phyloP scores from a whole-genome alignment of 2,329 filamentous ascomycete species.

The Pseudocercospora fuligena region DNA sequence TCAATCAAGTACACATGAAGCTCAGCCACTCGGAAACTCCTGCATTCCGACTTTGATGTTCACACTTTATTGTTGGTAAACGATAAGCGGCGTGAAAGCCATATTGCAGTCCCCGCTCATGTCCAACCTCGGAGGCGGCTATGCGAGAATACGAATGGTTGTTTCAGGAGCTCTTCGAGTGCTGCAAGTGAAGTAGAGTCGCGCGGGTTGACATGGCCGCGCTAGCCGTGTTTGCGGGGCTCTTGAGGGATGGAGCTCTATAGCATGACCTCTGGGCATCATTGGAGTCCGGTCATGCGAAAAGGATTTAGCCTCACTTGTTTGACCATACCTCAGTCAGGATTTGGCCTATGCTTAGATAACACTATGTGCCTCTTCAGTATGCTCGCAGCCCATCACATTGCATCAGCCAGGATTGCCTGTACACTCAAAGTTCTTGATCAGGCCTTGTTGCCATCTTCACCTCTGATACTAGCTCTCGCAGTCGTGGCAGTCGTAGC shows the following conservation, averaged over 20 bases:
- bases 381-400: background rate
- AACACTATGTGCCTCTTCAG: background rate
- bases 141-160: background rate
- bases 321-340: background rate
- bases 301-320: background rate
- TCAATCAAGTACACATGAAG: background rate
- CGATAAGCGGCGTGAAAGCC: background rate
- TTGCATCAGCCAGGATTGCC: background rate
- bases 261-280: background rate
- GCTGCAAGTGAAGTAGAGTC: background rate
- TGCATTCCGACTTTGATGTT: background rate
- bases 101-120: background rate
- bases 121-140: background rate
- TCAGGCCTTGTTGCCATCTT: background rate
- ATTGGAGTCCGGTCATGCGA: background rate
- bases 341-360: background rate
- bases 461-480: background rate
- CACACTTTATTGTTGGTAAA: background rate
- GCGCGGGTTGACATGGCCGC: background rate
- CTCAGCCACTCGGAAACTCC: background rate
- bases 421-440: background rate
- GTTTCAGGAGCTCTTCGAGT: background rate
- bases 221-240: background rate
- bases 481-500: background rate
- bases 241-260: background rate